Evolutionary conservation across 495 filamentous ascomycete species (phyloP), one percentile per base, ranked within the genome.

Genomic region (Pyronema omphalodes): DNA sequence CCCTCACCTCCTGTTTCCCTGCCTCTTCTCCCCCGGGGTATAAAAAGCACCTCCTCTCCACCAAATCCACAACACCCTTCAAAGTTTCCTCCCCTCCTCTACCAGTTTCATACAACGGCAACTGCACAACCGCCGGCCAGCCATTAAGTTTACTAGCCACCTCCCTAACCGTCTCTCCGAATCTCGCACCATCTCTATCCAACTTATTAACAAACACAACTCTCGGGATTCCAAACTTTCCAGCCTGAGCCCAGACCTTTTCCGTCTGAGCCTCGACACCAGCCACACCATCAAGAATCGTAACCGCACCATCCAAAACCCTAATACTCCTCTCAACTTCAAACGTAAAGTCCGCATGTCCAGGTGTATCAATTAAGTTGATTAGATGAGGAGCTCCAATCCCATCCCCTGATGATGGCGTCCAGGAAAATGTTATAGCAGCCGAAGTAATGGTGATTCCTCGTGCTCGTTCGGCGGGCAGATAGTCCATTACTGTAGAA

Each of bases 381-480:
- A 99, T 81, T 6, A 75, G 82, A 60, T 88, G 81, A 2, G 72
- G 51, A 14, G 72, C 71, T 1, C 56, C 53, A 9, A 62, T 44
- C 23, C 23, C 23, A 2, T 29, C 23, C 23, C 23, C 23, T 6
- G 72, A 66, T 6, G 76, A 77, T 33, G 82, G 82, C 11, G 59
- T 64, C 93, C 93, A 99, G 56, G 82, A 74, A 66, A 96, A 94
- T 3, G 88, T 94, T 53, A 99, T 91, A 17, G 91, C 89, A 3
- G 93, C 91, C 7, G 89, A 95, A 62, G 96, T 93, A 57, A 99
- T 96, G 34, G 93, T 99, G 60, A 99, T 95, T 11, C 93, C 93
- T 51, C 91, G 77, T 44, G 88, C 78, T 56, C 93, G 76, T 67
- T 99, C 93, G 56, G 93, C 84, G 15, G 91, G 91, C 9, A 99